Evolutionary conservation across 257 asterid genomes (phyloP).

Genomic region (Osmanthus fragrans): DNA sequence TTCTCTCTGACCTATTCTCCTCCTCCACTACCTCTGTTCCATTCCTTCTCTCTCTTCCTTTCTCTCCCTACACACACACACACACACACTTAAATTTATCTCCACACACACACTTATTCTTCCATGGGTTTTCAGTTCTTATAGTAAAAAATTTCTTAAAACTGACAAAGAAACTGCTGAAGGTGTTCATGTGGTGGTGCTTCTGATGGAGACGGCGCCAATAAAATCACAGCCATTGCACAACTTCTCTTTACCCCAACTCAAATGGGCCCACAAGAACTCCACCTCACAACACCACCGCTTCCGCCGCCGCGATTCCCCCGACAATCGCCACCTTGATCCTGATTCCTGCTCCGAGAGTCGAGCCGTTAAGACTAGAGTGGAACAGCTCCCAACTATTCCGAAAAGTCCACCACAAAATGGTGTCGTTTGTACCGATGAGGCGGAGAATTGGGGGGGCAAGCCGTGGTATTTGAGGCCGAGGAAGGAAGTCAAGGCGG

Average conservation of each 20-base stretch:
- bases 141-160: neutral
- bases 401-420: slow-evolving; percentile 6
- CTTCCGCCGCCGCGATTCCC: slow-evolving; percentile 61
- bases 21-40: neutral
- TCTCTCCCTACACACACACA: too few species aligned
- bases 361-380: slow-evolving; percentile 22
- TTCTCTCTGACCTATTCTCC: neutral
- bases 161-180: neutral
- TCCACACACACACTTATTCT: neutral
- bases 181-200: slow-evolving; percentile 19
- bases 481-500: slow-evolving; percentile 46
- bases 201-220: slow-evolving; percentile 74
- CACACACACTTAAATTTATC: neutral
- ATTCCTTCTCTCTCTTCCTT: neutral
- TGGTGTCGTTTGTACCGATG: slow-evolving; percentile 24
- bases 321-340: slow-evolving; percentile 39
- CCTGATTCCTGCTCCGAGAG: slow-evolving; percentile 28
- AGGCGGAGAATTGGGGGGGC: slow-evolving; percentile 46
- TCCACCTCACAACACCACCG: slow-evolving; percentile 47
- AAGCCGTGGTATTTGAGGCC: slow-evolving; percentile 72
- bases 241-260: slow-evolving; percentile 68
- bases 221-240: slow-evolving; percentile 74
- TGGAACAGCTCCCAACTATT: slow-evolving; percentile 2
- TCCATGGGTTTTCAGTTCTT: neutral
- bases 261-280: slow-evolving; percentile 74